A percentile compares a stretch with the other conserved stretches of the same genome.
phyloP scores from a whole-genome alignment of 495 filamentous ascomycete genomes.

The Xylaria castorea region DNA sequence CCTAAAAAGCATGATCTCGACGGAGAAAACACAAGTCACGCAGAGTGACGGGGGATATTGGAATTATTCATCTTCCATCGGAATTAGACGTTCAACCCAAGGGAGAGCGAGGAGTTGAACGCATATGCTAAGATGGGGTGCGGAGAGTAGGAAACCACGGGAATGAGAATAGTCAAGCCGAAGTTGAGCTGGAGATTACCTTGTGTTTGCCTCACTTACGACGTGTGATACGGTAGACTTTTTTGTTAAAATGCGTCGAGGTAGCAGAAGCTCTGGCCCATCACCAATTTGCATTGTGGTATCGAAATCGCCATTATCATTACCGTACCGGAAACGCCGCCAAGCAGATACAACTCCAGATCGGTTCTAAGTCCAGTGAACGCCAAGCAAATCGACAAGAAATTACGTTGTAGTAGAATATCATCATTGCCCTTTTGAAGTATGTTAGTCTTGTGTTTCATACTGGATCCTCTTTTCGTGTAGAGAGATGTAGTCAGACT shows the following conservation, averaged over 20 bases:
- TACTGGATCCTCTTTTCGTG: background rate
- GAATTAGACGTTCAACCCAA: conserved; percentile 78
- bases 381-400: background rate
- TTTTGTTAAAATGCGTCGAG: background rate
- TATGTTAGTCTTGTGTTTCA: background rate
- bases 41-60: conserved; percentile 56
- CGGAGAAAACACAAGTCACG: conserved; percentile 45
- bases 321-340: conserved; percentile 19
- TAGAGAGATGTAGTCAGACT: too few species aligned
- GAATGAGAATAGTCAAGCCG: background rate
- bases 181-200: conserved; percentile 1
- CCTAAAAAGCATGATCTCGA: conserved; percentile 56
- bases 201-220: background rate
- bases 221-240: background rate
- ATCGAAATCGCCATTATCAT: conserved; percentile 1
- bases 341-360: background rate
- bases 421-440: background rate
- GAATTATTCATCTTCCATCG: conserved; percentile 68
- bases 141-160: background rate
- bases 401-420: background rate
- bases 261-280: background rate
- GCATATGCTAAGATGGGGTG: conserved; percentile 74
- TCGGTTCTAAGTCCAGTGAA: background rate
- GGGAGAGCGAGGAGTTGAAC: conserved; percentile 58
- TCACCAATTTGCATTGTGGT: conserved; percentile 12